A percentile compares a stretch with the other conserved stretches of the same genome.
These are phyloP conservation scores for Gloeopeniophorella convolvens DNA, from an alignment of 768 basidiomycete species.

Conservation along the genomic window DNA sequence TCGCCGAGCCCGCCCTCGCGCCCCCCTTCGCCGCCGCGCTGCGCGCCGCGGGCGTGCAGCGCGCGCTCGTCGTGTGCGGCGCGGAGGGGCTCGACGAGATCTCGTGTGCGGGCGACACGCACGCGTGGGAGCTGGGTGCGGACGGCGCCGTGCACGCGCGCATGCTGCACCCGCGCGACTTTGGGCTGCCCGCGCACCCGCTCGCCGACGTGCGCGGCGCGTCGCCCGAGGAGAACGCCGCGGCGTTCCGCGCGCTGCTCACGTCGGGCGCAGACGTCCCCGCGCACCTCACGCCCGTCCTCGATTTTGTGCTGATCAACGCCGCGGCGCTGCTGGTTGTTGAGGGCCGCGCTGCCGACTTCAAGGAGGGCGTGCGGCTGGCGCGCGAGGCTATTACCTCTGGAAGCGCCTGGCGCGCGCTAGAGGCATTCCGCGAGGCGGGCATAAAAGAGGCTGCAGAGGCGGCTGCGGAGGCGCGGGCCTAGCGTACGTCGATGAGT, in stretches of 20 bases:
- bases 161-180: slow-evolving; percentile 61
- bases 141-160: slow-evolving; percentile 59
- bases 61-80: slow-evolving; percentile 91
- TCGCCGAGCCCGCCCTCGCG: slow-evolving; percentile 78
- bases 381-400: slow-evolving; percentile 57
- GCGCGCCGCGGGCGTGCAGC: slow-evolving; percentile 63
- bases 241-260: slow-evolving; percentile 60
- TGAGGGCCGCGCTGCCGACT: slow-evolving; percentile 66
- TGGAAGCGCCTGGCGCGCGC: slow-evolving; percentile 38
- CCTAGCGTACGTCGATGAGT: too few species aligned
- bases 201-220: slow-evolving; percentile 66
- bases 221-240: slow-evolving; percentile 74
- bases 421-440: slow-evolving; percentile 12
- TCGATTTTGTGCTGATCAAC: slow-evolving; percentile 88
- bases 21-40: slow-evolving; percentile 73
- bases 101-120: slow-evolving; percentile 86
- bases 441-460: slow-evolving; percentile 4
- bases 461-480: background rate
- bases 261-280: slow-evolving; percentile 52
- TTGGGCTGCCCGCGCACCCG: slow-evolving; percentile 70
- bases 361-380: slow-evolving; percentile 60
- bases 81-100: slow-evolving; percentile 92
- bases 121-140: slow-evolving; percentile 67
- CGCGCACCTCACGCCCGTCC: slow-evolving; percentile 50
- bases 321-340: slow-evolving; percentile 84